A percentile compares a stretch with the other conserved stretches of the same genome.
These are phyloP conservation scores for Fragosphaeria purpurea DNA, from an alignment of 2,329 filamentous ascomycete species.

Conservation along the genomic window DNA sequence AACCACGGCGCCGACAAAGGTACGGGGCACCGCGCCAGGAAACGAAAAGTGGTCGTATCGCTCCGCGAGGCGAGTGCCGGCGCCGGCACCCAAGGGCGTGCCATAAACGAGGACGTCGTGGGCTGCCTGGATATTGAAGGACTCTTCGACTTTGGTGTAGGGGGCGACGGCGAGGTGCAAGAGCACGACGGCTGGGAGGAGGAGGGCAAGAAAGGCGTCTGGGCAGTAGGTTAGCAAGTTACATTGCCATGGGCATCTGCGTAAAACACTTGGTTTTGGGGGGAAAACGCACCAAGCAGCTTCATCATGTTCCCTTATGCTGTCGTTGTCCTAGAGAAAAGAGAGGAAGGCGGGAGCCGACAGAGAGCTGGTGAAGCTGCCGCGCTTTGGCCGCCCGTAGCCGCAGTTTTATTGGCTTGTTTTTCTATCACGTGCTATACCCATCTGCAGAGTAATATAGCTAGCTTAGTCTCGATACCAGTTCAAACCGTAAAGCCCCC, in stretches of 20 bases:
- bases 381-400: too few species aligned
- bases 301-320: not conserved
- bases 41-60: constrained; percentile 87
- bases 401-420: too few species aligned
- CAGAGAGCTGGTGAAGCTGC: too few species aligned
- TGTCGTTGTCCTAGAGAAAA: too few species aligned
- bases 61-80: constrained; percentile 41
- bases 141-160: constrained; percentile 97
- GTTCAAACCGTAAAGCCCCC: too few species aligned
- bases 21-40: constrained; percentile 81
- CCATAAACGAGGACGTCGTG: constrained; percentile 84
- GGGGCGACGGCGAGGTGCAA: constrained; percentile 66
- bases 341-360: too few species aligned
- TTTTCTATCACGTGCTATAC: too few species aligned
- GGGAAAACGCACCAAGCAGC: not conserved
- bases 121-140: constrained; percentile 89
- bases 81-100: constrained; percentile 47
- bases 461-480: too few species aligned
- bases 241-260: too few species aligned
- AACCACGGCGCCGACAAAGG: constrained; percentile 72
- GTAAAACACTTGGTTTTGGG: not conserved
- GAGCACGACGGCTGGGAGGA: constrained; percentile 54
- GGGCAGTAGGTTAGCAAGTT: constrained; percentile 1
- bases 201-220: constrained; percentile 40
- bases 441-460: too few species aligned